Percentiles rank a stretch among this genome's conserved stretches.
Conservation (phyloP, 2,329 filamentous ascomycete genomes). For the Fusarium mexicanum region DNA sequence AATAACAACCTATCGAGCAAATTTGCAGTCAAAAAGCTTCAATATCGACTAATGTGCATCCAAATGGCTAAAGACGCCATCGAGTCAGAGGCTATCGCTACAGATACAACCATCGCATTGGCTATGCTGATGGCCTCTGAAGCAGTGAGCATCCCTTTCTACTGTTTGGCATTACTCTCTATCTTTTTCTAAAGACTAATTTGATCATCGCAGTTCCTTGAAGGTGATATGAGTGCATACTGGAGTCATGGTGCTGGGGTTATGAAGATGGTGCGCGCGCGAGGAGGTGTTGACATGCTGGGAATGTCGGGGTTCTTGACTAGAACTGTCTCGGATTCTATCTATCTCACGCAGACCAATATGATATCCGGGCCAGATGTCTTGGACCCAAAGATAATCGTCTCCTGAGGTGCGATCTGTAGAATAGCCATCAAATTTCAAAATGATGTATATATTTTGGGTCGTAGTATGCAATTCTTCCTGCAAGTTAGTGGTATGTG, state of each 20-base stretch:
- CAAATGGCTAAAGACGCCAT: slow-evolving; percentile 14
- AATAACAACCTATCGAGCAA: slow-evolving; percentile 2
- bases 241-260: slow-evolving; percentile 1
- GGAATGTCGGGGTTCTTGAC: slow-evolving; percentile 14
- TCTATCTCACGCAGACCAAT: background rate
- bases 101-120: slow-evolving; percentile 9
- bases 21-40: background rate
- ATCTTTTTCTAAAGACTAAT: background rate
- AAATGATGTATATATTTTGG: accelerated
- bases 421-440: background rate
- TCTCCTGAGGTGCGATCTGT: background rate
- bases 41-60: slow-evolving; percentile 4
- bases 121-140: slow-evolving; percentile 18
- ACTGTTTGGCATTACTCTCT: background rate
- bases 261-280: slow-evolving; percentile 13
- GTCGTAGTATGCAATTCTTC: no score
- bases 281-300: slow-evolving; percentile 7
- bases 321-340: slow-evolving; percentile 10
- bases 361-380: background rate
- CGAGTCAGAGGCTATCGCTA: background rate
- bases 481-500: accelerated
- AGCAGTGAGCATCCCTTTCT: background rate
- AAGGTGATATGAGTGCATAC: slow-evolving; percentile 11
- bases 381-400: background rate
- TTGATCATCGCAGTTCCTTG: background rate